Evolutionary conservation across 2,329 filamentous ascomycete genomes (phyloP), one percentile per base, ranked within the genome.

Genomic region (Fusarium sp.): DNA sequence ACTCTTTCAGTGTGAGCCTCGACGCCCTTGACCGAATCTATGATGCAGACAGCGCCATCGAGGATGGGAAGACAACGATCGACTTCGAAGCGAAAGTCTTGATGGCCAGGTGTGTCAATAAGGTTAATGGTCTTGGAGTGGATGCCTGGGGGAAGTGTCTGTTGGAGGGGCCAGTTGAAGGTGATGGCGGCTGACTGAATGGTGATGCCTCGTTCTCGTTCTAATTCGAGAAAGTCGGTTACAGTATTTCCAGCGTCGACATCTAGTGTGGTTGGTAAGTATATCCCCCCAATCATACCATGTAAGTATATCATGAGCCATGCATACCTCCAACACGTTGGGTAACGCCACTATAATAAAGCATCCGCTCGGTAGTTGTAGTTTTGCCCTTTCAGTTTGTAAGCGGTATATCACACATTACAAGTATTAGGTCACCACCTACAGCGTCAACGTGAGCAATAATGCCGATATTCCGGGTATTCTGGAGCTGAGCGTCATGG

Each of bases 321-420:
- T 66, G 41, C 32, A 82, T 80, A 89, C 89, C 89, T 85, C 97
- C 97, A 80, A 98, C 91, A 82, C 95, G 89, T 75, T 94, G 89
- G 11, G 95, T 97, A 72, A 95, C 92, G 58, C 97, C 96, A 81
- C 95, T 97, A 80, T 98, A 98, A 81, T 95, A 98, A 80, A 99
- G 93, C 96, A 98, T 98, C 68, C 97, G 95, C 90, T 99, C 97
- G 5, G 97, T 98, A 0, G 97, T 99, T 0, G 97, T 98, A 1
- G 97, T 99, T 87, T 99, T 99, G 10, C 97, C 97, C 89, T 91
- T 63, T 6, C 3, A 25, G 11, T 45, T 13, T 39, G 58, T 80
- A 14, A 76, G 62, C 25, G 6, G 6, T 5, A 4, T 5, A 2
- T 11, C 20, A 30, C 11, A 48, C 2, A 2, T 7, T 0, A 1